Evolutionary conservation across 192 early-diverging fungal genomes (phyloP).

Genomic region (Chytriomyces confervae): DNA sequence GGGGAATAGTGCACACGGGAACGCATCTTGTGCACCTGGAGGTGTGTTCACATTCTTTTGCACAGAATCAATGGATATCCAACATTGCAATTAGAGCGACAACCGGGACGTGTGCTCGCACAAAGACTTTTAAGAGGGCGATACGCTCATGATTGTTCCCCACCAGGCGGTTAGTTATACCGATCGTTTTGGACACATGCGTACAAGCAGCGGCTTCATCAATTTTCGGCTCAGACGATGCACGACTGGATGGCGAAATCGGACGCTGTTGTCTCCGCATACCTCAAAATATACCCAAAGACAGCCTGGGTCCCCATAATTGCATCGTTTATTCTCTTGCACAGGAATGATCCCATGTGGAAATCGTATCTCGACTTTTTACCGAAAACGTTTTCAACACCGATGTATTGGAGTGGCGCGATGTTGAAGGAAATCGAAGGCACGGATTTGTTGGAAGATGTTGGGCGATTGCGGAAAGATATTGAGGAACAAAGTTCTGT

Average conservation of each 20-base stretch:
- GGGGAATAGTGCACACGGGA: not conserved
- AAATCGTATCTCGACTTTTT: constrained; percentile 12
- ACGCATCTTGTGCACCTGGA: not conserved
- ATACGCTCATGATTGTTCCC: constrained; percentile 18
- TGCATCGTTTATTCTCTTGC: constrained; percentile 6
- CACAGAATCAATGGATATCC: not conserved
- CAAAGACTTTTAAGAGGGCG: not conserved
- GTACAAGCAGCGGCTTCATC: too few species aligned
- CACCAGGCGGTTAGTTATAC: constrained; percentile 7
- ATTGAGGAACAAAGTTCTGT: constrained; percentile 3
- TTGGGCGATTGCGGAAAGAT: not conserved
- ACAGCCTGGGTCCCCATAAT: constrained; percentile 30
- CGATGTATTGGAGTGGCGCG: constrained; percentile 14
- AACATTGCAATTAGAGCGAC: not conserved
- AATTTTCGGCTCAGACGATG: constrained; percentile 6
- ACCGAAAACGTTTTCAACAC: not conserved
- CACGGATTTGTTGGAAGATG: constrained; percentile 13
- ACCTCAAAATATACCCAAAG: constrained; percentile 3
- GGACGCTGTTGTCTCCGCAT: constrained; percentile 3
- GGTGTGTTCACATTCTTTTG: not conserved
- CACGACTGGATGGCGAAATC: constrained; percentile 17
- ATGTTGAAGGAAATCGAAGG: constrained; percentile 9
- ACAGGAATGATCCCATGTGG: constrained; percentile 8
- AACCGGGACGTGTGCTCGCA: constrained; percentile 15
- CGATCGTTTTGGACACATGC: not conserved